Conservation (phyloP, 768 basidiomycete genomes). For the Austroboletus eburneus region DNA sequence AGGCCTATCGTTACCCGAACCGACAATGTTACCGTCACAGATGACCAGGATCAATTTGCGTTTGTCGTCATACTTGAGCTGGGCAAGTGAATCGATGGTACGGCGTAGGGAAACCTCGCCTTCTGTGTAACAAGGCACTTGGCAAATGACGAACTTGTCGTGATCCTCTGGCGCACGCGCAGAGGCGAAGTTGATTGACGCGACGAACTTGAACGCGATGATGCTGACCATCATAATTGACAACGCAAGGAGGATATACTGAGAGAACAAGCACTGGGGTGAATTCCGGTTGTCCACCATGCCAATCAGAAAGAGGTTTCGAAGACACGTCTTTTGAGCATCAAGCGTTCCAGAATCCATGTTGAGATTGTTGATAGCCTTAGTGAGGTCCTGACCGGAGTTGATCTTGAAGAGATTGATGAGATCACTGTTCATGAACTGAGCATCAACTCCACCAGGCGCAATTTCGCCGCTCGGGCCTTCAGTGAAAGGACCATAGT, state of each 20-base stretch:
- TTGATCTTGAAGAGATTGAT: constrained; percentile 71
- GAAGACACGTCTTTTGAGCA: constrained; percentile 81
- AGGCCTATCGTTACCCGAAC: constrained; percentile 92
- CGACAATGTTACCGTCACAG: constrained; percentile 98
- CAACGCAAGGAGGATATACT: constrained; percentile 84
- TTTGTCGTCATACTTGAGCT: constrained; percentile 97
- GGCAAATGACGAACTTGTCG: constrained; percentile 96
- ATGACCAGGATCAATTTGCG: constrained; percentile 90
- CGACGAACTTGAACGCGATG: constrained; percentile 95
- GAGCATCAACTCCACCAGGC: constrained; percentile 36
- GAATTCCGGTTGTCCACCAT: constrained; percentile 91
- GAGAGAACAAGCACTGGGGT: constrained; percentile 86
- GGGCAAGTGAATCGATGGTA: constrained; percentile 92
- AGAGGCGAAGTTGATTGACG: constrained; percentile 79
- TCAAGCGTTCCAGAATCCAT: constrained; percentile 58
- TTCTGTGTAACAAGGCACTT: constrained; percentile 98
- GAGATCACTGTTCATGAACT: constrained; percentile 72
- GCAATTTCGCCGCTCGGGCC: constrained; percentile 48
- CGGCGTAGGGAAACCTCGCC: constrained; percentile 78
- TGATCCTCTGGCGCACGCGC: constrained; percentile 87
- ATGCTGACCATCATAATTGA: constrained; percentile 91
- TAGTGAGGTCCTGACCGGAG: constrained; percentile 80
- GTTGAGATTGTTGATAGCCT: constrained; percentile 56
- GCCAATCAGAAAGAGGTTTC: constrained; percentile 90
- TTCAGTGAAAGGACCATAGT: constrained; percentile 54